phyloP scores from a whole-genome alignment of 257 asterid genomes.

The Solanum pinnatisectum region DNA sequence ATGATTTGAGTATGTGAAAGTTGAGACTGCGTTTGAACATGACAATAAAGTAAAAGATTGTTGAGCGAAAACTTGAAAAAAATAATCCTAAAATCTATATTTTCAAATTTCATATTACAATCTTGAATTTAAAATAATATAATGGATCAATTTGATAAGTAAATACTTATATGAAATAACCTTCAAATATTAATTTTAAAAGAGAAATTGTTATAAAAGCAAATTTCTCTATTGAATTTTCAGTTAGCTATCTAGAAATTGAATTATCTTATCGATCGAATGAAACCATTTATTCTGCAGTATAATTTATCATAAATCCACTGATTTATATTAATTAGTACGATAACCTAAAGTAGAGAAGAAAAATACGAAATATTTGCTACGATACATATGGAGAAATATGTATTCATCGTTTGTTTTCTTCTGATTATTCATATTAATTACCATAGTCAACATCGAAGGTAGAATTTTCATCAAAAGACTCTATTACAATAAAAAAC shows the following conservation, averaged over 20 bases:
- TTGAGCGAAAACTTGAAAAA: neutral
- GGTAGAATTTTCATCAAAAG: neutral
- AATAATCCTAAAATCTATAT: neutral
- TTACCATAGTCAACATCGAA: neutral
- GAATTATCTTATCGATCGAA: neutral
- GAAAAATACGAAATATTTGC: neutral
- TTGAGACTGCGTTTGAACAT: neutral
- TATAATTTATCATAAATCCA: neutral
- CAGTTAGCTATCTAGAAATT: neutral
- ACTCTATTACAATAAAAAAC: fast-evolving
- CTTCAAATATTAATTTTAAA: neutral
- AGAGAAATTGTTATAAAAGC: neutral
- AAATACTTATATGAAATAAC: neutral
- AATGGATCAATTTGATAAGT: neutral
- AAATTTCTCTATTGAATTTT: neutral
- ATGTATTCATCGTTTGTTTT: neutral
- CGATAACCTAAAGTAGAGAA: neutral
- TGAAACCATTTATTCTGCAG: neutral
- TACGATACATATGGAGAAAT: neutral
- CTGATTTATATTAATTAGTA: neutral
- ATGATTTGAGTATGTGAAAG: neutral
- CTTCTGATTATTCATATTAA: neutral
- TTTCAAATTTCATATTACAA: neutral
- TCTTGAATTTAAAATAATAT: neutral
- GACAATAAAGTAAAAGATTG: neutral